Conservation (phyloP, 345 rosid species). For the Pistacia vera region DNA sequence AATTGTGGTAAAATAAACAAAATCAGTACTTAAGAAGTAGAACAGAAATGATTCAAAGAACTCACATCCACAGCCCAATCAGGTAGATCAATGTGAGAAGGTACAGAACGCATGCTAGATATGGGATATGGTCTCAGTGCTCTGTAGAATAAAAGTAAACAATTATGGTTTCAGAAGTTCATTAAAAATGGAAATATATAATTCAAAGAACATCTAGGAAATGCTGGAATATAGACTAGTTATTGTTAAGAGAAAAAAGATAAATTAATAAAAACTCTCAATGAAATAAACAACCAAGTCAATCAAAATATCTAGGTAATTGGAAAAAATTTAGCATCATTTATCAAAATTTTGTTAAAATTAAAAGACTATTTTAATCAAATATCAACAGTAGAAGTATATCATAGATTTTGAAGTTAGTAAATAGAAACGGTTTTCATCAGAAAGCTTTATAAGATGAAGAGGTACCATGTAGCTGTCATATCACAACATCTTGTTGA, state of each 20-base stretch:
- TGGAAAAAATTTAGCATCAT: neutral
- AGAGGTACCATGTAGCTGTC: neutral
- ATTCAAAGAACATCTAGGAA: neutral
- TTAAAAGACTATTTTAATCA: neutral
- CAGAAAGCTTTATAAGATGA: neutral
- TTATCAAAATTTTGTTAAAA: neutral
- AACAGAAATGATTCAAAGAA: slow-evolving; percentile 8
- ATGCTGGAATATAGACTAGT: neutral
- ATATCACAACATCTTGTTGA: neutral
- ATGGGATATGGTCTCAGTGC: slow-evolving; percentile 79
- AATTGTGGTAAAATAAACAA: neutral
- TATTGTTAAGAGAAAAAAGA: neutral
- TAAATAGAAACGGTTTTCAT: neutral
- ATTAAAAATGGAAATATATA: neutral
- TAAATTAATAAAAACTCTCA: too few species aligned
- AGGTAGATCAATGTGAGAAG: slow-evolving; percentile 69
- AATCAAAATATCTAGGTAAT: neutral
- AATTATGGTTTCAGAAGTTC: slow-evolving; percentile 8
- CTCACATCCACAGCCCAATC: slow-evolving; percentile 97
- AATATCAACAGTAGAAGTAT: neutral
- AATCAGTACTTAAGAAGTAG: neutral
- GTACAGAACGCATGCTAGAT: slow-evolving; percentile 61
- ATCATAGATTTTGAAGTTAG: neutral
- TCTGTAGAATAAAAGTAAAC: slow-evolving; percentile 41
- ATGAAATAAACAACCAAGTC: neutral